These are phyloP conservation scores for Chalciporus piperatoides DNA, from an alignment of 1,284 basidiomycete genomes.

Conservation along the genomic window DNA sequence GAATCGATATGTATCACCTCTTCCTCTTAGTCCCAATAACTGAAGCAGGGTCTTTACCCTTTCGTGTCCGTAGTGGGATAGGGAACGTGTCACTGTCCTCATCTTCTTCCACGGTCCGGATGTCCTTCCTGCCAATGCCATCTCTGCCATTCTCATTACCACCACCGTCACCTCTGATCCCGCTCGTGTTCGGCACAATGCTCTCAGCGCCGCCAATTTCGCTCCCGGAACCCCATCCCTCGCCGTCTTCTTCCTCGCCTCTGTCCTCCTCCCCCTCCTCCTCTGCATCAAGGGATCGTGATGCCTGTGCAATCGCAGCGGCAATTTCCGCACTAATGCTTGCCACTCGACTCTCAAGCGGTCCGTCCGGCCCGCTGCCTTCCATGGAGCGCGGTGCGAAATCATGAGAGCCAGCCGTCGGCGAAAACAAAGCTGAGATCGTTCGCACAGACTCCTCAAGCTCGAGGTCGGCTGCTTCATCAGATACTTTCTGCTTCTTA, in stretches of 20 bases:
- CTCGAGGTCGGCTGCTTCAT: conserved; percentile 47
- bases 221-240: conserved; percentile 44
- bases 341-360: conserved; percentile 58
- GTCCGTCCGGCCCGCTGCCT: conserved; percentile 35
- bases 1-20: conserved; percentile 35
- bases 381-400: conserved; percentile 25
- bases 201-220: conserved; percentile 45
- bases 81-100: conserved; percentile 65
- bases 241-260: conserved; percentile 42
- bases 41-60: conserved; percentile 48
- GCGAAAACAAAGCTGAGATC: conserved; percentile 60
- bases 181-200: conserved; percentile 56
- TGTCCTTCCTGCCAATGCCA: conserved; percentile 13
- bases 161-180: conserved; percentile 46
- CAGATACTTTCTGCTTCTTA: conserved; percentile 57
- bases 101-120: conserved; percentile 33
- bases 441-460: conserved; percentile 68
- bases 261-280: conserved; percentile 39
- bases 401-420: conserved; percentile 38
- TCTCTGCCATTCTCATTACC: conserved; percentile 9
- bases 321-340: conserved; percentile 72
- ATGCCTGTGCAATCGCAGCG: conserved; percentile 65
- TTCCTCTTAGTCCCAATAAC: conserved; percentile 58
- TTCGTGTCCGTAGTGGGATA: conserved; percentile 57
- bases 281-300: conserved; percentile 50